Evolutionary conservation across 106 monocot genomes (phyloP).

Genomic region (Gastrodia elata): DNA sequence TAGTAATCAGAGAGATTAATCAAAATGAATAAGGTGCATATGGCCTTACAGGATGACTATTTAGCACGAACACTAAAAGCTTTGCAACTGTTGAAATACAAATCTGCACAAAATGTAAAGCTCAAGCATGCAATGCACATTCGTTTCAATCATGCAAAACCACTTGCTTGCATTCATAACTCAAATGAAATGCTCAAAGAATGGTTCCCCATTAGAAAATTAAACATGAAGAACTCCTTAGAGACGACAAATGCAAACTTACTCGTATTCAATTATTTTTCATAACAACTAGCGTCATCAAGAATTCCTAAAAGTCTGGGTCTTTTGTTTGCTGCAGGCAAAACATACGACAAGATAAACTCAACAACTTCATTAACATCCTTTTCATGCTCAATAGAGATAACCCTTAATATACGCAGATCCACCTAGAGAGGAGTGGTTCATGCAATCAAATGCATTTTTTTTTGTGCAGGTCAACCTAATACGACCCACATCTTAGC

Average conservation of each 20-base stretch:
- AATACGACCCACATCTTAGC: too few species aligned
- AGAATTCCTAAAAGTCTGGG: neutral
- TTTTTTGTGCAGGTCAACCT: too few species aligned
- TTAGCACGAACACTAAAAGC: neutral
- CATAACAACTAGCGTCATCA: neutral
- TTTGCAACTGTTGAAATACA: neutral
- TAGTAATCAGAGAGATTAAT: neutral
- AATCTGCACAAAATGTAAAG: neutral
- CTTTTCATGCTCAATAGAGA: conserved; percentile 37
- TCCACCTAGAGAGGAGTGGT: conserved; percentile 31
- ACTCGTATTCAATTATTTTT: neutral
- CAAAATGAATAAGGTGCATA: neutral
- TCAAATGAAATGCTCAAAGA: neutral
- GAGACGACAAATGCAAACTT: neutral
- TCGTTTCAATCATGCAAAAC: neutral
- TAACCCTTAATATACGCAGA: conserved; percentile 38
- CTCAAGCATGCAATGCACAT: neutral
- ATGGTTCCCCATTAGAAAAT: neutral
- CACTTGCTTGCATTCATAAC: neutral
- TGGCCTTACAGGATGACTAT: neutral
- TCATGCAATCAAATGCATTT: too few species aligned
- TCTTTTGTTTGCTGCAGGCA: neutral
- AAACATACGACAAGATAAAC: conserved; percentile 42
- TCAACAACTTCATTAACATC: conserved; percentile 50
- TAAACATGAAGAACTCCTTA: neutral